Evolutionary conservation across 129 eudicot genomes (phyloP), one percentile per base, ranked within the genome.

Genomic region (Centella asiatica): DNA sequence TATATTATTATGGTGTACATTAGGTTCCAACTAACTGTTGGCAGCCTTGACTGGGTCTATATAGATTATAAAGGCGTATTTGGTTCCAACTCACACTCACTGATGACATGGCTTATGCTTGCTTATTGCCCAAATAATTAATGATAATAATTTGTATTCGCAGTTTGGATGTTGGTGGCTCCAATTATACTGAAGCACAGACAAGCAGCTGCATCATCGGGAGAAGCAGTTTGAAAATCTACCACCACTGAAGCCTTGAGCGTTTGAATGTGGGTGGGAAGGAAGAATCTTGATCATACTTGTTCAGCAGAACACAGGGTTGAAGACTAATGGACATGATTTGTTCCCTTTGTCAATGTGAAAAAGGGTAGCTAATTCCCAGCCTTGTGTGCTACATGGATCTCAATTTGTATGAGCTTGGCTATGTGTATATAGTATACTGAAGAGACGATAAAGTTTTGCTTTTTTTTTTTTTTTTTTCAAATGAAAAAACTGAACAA

Each of bases 151-250:
- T 4, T 3, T 7, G 20, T 27, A 27, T 74, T 71, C 24, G 74
- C 77, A 87, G 95, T 83, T 26, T 87, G 95, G 95, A 81, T 87
- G 95, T 65, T 87, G 37, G 92, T 87, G 37, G 85, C 92, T 45
- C 95, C 95, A 1, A 75, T 83, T 40, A 50, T 87, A 31, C 69
- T 77, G 79, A 83, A 83, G 66, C 74, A 70, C 69, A 81, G 76
- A 67, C 79, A 78, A 59, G 76, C 70, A 65, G 85, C 69, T 37
- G 87, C 74, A 60, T 66, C 72, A 64, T 63, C 70, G 2, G 29
- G 23, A 22, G 76, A 69, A 49, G 44, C 52, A 39, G 57, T 60
- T 44, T 33, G 34, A 31, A 50, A 23, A 39, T 34, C n/a, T n/a
- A n/a, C n/a, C n/a, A n/a, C n/a, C n/a, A n/a, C 46, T 46, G 51